Evolutionary conservation across 2,329 filamentous ascomycete species (phyloP), one percentile per base, ranked within the genome.

Genomic region (Cladophialophora carrionii): DNA sequence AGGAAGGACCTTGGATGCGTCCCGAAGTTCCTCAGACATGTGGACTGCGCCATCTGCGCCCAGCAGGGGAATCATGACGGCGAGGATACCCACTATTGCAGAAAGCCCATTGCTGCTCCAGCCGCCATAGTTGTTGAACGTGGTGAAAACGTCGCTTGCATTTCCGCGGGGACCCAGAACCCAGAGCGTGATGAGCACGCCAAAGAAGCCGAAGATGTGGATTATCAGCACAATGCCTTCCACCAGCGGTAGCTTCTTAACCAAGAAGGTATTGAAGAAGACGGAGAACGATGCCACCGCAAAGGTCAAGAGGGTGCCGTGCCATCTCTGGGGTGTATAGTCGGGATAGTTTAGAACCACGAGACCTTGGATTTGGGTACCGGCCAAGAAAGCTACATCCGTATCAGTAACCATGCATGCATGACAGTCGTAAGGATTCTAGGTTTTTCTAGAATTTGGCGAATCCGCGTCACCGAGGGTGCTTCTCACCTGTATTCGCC

Each of bases 291-390:
- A 67, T 1, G 75, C 73, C 22, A 79, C 78, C 10, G 75, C 78
- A 65, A 79, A 75, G 22, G 78, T 75, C 9, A 83, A 68, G 61
- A 82, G 72, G 2, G 79, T 81, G 2, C 75, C 78, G 62, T 82
- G 79, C 79, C 79, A 82, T 62, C 74, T 67, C 57, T 80, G 71
- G 1, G 77, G 75, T 12, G 67, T 68, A 65, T 82, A 83, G 2
- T 71, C 71, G 1, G 75, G 73, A 56, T 80, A 71, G 64, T 81
- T 81, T 34, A 83, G 71, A 22, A 79, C 75, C 12, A 81, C 74
- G 4, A 83, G 66, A 0, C 78, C 80, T 69, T 83, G 80, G 2
- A 83, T 78, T 48, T 80, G 78, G 4, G 75, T 78, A 2, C 78
- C 80, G 6, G 78, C 78, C 17, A 81, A 75, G 71, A 79, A 80